Evolutionary conservation across 2,329 filamentous ascomycete species (phyloP), one percentile per base, ranked within the genome.

Genomic region (Exophiala sideris): DNA sequence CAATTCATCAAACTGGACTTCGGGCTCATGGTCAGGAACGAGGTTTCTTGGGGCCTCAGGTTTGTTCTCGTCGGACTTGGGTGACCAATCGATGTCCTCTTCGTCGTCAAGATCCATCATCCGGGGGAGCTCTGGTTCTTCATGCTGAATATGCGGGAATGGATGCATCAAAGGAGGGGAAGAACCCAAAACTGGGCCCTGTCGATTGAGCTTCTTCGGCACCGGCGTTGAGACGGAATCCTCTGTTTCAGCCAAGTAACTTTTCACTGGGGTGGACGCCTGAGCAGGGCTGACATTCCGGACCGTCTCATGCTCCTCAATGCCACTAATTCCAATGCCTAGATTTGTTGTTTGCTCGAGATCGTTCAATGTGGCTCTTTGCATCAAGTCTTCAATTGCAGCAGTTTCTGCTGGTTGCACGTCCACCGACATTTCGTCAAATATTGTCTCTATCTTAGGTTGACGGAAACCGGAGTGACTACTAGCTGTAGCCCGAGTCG

Each of bases 401-500:
- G 49, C 21, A 12, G 48, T 48, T 36, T 45, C 21, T 1, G n/a
- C 35, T 12, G 45, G 35, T 33, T 49, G 52, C 45, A 53, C 52
- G 20, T 56, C 53, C 38, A 49, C 29, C 32, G 52, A 42, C 16
- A 46, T 76, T 63, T 82, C 79, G 66, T 84, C 80, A 66, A 86
- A 85, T 62, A 86, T 83, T 9, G 79, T 82, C 62, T 85, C 81
- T 54, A 86, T 83, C 45, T 78, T 78, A 57, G 81, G 76, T 40
- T 80, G 79, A 62, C 79, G 75, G 56, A 76, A 71, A 39, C 76
- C 78, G 21, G 78, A 78, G 51, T 75, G 78, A 63, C 71, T 74
- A 50, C 76, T 79, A 58, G 76, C 74, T 12, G 80, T 82, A 48
- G 78, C 77, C 62, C 80, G 75, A 8, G 82, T 85, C 54, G 80